A percentile compares a stretch with the other conserved stretches of the same genome.
Evolutionary conservation across 306 rosid genomes (phyloP).

Genomic region (Parietaria judaica): DNA sequence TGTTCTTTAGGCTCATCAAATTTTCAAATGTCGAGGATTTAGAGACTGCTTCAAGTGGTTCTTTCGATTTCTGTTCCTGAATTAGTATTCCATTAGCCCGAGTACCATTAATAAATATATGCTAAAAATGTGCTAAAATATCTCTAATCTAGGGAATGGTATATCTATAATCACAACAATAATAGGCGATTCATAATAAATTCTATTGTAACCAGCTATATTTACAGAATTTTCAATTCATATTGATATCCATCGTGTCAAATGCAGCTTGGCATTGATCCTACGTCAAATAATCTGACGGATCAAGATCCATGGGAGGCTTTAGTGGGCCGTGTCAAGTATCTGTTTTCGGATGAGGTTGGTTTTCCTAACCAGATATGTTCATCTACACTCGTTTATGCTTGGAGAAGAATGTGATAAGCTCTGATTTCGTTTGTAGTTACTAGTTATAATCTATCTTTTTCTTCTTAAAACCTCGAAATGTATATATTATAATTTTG

Average conservation of each 20-base stretch:
- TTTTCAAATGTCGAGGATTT: neutral
- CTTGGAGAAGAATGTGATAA: neutral
- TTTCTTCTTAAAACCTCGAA: neutral
- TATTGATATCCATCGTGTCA: too few relatives aligned
- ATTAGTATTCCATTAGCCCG: too few relatives aligned
- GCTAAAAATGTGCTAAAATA: too few relatives aligned
- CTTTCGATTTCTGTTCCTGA: too few relatives aligned
- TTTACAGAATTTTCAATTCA: too few relatives aligned
- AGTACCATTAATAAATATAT: too few relatives aligned
- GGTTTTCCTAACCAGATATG: neutral
- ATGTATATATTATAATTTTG: conserved; percentile 10
- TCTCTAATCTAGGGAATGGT: too few relatives aligned
- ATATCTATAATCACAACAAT: too few relatives aligned
- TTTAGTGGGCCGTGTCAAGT: conserved; percentile 40
- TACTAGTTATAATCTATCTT: neutral
- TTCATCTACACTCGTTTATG: neutral
- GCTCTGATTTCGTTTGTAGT: too few relatives aligned
- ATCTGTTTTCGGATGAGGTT: conserved; percentile 69
- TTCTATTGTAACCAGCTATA: too few relatives aligned
- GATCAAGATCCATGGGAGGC: conserved; percentile 50
- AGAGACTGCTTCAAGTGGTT: too few relatives aligned
- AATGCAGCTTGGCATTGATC: conserved; percentile 61
- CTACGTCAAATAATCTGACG: conserved; percentile 30
- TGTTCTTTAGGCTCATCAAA: neutral
- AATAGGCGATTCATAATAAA: too few relatives aligned